phyloP scores from a whole-genome alignment of 176 grass and related monocot species.

The Avena insularis region DNA sequence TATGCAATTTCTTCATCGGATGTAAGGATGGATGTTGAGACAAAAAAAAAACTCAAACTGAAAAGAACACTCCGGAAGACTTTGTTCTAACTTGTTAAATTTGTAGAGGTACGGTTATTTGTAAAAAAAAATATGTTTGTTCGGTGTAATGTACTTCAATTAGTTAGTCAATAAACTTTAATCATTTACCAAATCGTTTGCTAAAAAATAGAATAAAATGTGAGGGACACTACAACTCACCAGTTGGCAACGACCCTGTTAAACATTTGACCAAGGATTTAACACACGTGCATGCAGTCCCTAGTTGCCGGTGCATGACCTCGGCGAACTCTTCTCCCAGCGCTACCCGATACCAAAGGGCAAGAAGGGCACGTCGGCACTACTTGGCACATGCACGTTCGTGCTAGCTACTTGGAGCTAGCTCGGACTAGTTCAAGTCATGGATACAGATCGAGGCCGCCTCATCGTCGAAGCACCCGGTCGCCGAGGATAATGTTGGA shows the following conservation, averaged over 20 bases:
- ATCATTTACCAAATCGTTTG: not conserved
- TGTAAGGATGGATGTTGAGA: too few relatives aligned
- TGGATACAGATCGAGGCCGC: not conserved
- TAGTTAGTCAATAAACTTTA: too few relatives aligned
- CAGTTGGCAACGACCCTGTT: not conserved
- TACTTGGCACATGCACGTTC: not conserved
- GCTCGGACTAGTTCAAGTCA: slow-evolving; percentile 41
- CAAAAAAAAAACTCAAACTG: too few relatives aligned
- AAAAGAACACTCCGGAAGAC: too few relatives aligned
- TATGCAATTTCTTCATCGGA: too few relatives aligned
- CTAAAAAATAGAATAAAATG: not conserved
- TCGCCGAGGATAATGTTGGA: slow-evolving; percentile 19
- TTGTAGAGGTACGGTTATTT: too few relatives aligned
- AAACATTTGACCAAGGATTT: not conserved
- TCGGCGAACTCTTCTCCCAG: not conserved
- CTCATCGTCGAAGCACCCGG: slow-evolving; percentile 27
- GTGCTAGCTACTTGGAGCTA: not conserved
- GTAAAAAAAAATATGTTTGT: too few relatives aligned
- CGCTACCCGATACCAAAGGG: not conserved
- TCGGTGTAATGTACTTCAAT: too few relatives aligned
- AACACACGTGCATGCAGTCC: not conserved
- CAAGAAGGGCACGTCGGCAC: slow-evolving; percentile 17
- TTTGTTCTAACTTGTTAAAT: too few relatives aligned
- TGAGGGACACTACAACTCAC: not conserved
- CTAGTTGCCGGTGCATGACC: not conserved